phyloP scores from a whole-genome alignment of 2,329 filamentous ascomycete genomes.

The Microcyclosporella mali region DNA sequence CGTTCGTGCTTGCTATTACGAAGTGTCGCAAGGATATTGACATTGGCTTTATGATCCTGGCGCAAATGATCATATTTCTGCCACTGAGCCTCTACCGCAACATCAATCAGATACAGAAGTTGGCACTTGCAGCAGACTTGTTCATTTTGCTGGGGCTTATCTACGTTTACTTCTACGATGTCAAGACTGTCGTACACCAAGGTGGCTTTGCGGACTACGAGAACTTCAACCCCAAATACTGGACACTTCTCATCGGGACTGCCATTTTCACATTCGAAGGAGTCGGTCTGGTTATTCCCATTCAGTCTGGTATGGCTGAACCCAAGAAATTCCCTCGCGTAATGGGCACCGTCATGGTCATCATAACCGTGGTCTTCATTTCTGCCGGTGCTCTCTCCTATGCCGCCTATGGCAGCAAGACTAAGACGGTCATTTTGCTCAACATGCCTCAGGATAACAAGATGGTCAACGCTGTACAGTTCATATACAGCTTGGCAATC shows the following conservation, averaged over 20 bases:
- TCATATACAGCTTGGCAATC: conserved; percentile 97
- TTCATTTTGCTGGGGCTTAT: conserved; percentile 90
- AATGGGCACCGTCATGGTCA: conserved; percentile 83
- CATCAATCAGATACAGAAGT: conserved; percentile 94
- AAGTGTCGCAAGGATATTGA: conserved; percentile 79
- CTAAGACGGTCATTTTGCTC: conserved; percentile 91
- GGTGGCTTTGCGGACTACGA: conserved; percentile 77
- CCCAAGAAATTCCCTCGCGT: conserved; percentile 87
- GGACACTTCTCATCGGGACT: conserved; percentile 97
- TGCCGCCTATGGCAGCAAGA: conserved; percentile 89
- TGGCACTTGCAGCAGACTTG: conserved; percentile 84
- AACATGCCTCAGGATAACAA: conserved; percentile 95
- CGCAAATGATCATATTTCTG: conserved; percentile 93
- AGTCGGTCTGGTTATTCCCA: conserved; percentile 94
- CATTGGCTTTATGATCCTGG: conserved; percentile 82
- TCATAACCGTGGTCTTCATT: conserved; percentile 86
- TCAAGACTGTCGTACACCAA: conserved; percentile 69
- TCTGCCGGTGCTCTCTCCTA: conserved; percentile 91
- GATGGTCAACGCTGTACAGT: conserved; percentile 90
- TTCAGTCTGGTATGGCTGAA: conserved; percentile 93
- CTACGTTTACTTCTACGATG: conserved; percentile 93
- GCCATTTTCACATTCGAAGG: conserved; percentile 99
- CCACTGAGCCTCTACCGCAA: conserved; percentile 91
- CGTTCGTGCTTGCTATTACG: conserved; percentile 86
- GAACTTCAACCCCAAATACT: conserved; percentile 82